Conservation (phyloP, 345 rosid genomes). For the Trapa incisa region DNA sequence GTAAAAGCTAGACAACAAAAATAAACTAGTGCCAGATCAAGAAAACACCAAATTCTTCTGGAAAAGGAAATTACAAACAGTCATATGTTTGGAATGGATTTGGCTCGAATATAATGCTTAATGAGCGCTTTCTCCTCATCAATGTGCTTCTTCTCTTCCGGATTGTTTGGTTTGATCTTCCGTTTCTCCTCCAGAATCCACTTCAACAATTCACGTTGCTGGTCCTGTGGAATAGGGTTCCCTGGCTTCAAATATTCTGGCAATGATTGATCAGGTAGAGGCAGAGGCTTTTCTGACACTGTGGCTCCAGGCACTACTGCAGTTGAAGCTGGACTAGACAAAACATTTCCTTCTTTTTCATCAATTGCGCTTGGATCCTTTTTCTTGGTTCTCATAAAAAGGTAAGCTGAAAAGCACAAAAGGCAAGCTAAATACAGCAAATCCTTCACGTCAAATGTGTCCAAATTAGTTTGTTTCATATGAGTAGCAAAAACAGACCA, state of each 20-base stretch:
- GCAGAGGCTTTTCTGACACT: slow-evolving; percentile 15
- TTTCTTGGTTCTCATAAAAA: slow-evolving; percentile 23
- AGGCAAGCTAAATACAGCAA: slow-evolving; percentile 8
- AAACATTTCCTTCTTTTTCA: slow-evolving; percentile 25
- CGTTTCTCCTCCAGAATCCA: slow-evolving; percentile 92
- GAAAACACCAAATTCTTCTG: neutral
- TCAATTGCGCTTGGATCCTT: slow-evolving; percentile 17
- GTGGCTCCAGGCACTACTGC: slow-evolving; percentile 12
- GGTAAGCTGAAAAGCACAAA: slow-evolving; percentile 14
- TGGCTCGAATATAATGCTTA: slow-evolving; percentile 56
- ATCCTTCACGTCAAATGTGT: neutral
- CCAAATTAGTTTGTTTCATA: neutral
- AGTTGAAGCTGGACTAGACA: slow-evolving; percentile 22
- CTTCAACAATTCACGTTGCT: slow-evolving; percentile 72
- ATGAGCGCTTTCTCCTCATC: slow-evolving; percentile 83
- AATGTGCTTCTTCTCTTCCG: slow-evolving; percentile 58
- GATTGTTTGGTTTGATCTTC: slow-evolving; percentile 55
- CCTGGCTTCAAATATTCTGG: slow-evolving; percentile 26
- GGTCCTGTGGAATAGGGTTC: slow-evolving; percentile 51
- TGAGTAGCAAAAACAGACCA: neutral
- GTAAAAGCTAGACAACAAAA: neutral
- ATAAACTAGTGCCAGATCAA: neutral
- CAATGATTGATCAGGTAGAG: slow-evolving; percentile 18
- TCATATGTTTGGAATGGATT: slow-evolving; percentile 53
- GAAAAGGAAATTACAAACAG: neutral